Base-by-base conservation (phyloP, 2,329 filamentous ascomycete species). In the Rasamsonia emersonii region DNA sequence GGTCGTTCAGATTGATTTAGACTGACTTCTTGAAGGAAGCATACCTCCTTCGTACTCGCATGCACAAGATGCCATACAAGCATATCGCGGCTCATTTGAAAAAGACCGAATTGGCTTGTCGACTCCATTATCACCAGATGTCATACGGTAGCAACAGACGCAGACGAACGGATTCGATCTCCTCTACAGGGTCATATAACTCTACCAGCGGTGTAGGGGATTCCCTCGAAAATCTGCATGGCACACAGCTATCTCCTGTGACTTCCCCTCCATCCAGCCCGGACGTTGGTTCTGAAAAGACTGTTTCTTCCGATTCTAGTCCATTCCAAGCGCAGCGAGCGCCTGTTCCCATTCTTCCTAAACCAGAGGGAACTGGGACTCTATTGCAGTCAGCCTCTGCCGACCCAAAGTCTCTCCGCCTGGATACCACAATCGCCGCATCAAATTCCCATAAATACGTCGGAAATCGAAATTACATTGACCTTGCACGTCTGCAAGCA, bases 41-140 rank as follows among this genome's bases (percentile, higher is more conserved):
- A 36, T 91, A 89, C 57, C 77, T 91, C 33, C 72, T 91, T 39
- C 82, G 86, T 60, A 88, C 82, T 39, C 81, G 84, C 37, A 74
- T 84, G 50, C 82, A 88, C 51, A 89, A 89, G 64, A 86, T 89
- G 77, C 84, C 84, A 1, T 91, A 91, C 63, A 91, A 89, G 69
- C 82, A 89, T 56, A 91, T 91, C 53, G 84, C 84, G 37, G 75
- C 79, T 37, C 80, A 88, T 48, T 66, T 91, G 45, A 85, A 86
- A 63, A 93, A 91, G 68, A 91, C 84, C 1, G 84, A 91, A 64
- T 69, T 91, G 38, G 84, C 84, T 28, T 93, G 84, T 63, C 83
- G 85, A 41, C 73, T 93, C 41, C 85, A 91, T 61, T 89, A 85
- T 55, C 84, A 93, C 52, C 84, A 91, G 53, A 72, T 91, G 41